A percentile compares a stretch with the other conserved stretches of the same genome.
Conservation (phyloP, 192 early-diverging fungal genomes). For the Coemansia furcata region DNA sequence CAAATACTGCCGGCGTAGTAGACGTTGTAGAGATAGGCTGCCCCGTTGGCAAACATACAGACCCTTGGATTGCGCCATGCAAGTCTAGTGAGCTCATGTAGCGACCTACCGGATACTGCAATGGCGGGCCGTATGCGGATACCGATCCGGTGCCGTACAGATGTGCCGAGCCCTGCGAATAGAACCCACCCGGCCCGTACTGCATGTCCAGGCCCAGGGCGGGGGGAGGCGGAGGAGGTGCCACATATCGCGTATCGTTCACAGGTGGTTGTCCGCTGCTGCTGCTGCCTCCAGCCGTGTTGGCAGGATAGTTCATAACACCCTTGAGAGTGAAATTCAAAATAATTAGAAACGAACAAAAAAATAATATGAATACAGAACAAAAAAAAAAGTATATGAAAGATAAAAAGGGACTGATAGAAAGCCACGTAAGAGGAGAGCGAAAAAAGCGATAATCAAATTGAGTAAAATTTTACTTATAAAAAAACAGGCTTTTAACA, state of each 20-base stretch:
- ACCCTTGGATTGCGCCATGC: background rate
- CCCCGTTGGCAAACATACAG: background rate
- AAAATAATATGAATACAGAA: background rate
- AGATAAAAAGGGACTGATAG: slow-evolving; percentile 1
- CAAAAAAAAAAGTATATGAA: background rate
- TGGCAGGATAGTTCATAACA: slow-evolving; percentile 1
- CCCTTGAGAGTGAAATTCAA: background rate
- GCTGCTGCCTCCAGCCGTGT: background rate
- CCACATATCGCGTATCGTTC: background rate
- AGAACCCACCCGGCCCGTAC: slow-evolving; percentile 10
- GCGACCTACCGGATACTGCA: slow-evolving; percentile 15
- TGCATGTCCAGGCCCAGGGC: slow-evolving; percentile 10
- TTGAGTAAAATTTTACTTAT: background rate
- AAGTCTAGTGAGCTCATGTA: slow-evolving; percentile 25
- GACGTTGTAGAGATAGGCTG: slow-evolving; percentile 25
- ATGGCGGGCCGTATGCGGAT: background rate
- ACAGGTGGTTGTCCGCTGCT: background rate
- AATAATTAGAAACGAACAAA: background rate
- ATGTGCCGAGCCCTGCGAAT: background rate
- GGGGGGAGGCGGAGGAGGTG: too few species aligned
- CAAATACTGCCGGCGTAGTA: slow-evolving; percentile 47
- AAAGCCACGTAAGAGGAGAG: background rate
- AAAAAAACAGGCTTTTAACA: background rate
- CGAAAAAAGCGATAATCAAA: background rate
- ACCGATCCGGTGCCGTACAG: background rate